phyloP scores from a whole-genome alignment of 352 stramenopile genomes.

The Globisporangium spinosum region DNA sequence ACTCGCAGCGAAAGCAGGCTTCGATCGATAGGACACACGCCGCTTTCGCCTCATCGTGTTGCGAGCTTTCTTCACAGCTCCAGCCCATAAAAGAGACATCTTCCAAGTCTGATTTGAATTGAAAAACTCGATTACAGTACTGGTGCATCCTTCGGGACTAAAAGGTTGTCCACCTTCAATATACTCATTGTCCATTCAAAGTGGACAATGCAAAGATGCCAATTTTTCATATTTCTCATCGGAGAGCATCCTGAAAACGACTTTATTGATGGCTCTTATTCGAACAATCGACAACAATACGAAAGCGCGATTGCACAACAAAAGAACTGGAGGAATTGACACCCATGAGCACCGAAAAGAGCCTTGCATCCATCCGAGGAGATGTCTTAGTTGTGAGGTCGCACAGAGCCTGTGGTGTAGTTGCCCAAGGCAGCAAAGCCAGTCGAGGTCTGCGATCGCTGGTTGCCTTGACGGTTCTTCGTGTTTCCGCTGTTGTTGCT shows the following conservation, averaged over 20 bases:
- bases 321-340: neutral
- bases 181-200: neutral
- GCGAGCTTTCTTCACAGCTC: too few species aligned
- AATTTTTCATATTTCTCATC: too few species aligned
- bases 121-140: too few species aligned
- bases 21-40: too few species aligned
- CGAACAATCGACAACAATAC: neutral
- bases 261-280: neutral
- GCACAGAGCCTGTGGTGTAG: constrained; percentile 13
- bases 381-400: constrained; percentile 8
- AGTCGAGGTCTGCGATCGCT: constrained; percentile 7
- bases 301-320: neutral
- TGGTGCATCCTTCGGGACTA: too few species aligned
- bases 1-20: too few species aligned
- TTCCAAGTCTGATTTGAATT: too few species aligned
- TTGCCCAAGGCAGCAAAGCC: constrained; percentile 4
- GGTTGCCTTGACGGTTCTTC: constrained; percentile 6
- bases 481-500: constrained; percentile 1
- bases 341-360: neutral
- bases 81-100: too few species aligned
- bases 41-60: too few species aligned
- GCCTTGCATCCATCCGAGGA: neutral
- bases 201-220: neutral
- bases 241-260: neutral
- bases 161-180: neutral